These are phyloP conservation scores for Diaporthe sp. DNA, from an alignment of 2,329 filamentous ascomycete species.

Conservation along the genomic window DNA sequence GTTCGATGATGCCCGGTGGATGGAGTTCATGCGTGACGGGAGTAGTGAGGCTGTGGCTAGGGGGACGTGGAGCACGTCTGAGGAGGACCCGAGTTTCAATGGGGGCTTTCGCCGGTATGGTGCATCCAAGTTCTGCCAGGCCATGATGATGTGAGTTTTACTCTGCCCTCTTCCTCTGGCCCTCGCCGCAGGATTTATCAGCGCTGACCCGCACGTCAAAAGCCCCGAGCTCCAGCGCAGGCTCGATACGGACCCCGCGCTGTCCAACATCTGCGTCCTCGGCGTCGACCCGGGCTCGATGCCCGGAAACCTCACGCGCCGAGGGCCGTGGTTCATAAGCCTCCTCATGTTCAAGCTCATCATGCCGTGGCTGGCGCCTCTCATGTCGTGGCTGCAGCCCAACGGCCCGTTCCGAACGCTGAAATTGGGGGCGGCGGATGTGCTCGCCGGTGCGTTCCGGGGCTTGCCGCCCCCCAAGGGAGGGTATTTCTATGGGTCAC, in stretches of 20 bases:
- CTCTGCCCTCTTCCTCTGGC: too few species aligned
- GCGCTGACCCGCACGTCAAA: neutral
- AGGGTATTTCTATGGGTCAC: slow-evolving; percentile 21
- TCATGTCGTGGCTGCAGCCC: slow-evolving; percentile 26
- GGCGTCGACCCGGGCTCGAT: slow-evolving; percentile 52
- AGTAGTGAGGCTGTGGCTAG: slow-evolving; percentile 44
- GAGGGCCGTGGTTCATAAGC: slow-evolving; percentile 40
- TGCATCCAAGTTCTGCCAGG: slow-evolving; percentile 48
- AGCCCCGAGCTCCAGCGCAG: slow-evolving; percentile 48
- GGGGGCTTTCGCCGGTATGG: slow-evolving; percentile 48
- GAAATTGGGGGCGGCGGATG: neutral
- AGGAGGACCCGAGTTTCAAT: slow-evolving; percentile 42
- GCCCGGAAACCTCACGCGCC: slow-evolving; percentile 44
- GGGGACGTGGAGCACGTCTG: slow-evolving; percentile 44
- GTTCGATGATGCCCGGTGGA: slow-evolving; percentile 1
- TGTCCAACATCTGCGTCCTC: slow-evolving; percentile 47
- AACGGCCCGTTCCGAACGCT: slow-evolving; percentile 27
- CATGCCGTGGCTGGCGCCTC: neutral
- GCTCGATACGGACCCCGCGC: slow-evolving; percentile 44
- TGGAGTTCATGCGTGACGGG: slow-evolving; percentile 40
- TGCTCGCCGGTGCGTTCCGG: slow-evolving; percentile 6
- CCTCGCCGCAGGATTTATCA: neutral
- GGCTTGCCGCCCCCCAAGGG: slow-evolving; percentile 9
- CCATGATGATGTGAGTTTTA: slow-evolving; percentile 48
- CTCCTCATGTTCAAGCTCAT: slow-evolving; percentile 30